These are phyloP conservation scores for Straminergon stramineum DNA, from an alignment of 225 moss, liverwort and hornwort genomes.

Conservation along the genomic window DNA sequence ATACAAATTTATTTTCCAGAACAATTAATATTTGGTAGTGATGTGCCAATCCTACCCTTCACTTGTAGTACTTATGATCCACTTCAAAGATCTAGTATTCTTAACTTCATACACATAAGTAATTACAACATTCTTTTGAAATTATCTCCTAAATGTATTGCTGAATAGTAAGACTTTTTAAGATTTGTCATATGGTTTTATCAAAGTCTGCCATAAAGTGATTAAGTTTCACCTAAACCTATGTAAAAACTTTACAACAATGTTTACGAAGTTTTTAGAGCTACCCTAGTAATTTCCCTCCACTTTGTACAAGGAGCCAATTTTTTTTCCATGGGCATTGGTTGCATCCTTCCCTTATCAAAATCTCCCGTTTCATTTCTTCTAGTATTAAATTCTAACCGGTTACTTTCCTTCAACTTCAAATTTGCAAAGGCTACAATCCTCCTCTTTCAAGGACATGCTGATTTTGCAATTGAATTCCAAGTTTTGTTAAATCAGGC, in stretches of 20 bases:
- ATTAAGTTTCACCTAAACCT: neutral
- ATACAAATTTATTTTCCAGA: fast-evolving
- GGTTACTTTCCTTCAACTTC: too few relatives aligned
- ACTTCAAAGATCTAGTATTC: neutral
- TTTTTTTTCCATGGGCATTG: too few relatives aligned
- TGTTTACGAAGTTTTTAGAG: too few relatives aligned
- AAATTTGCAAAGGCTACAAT: too few relatives aligned
- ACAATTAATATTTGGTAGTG: neutral
- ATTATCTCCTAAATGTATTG: neutral
- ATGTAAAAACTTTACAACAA: neutral
- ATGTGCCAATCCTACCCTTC: neutral
- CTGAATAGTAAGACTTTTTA: neutral
- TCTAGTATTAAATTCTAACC: too few relatives aligned
- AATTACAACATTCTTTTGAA: neutral
- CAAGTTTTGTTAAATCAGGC: too few relatives aligned
- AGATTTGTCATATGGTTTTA: neutral
- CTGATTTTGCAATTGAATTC: too few relatives aligned
- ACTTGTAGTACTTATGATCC: neutral
- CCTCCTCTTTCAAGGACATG: too few relatives aligned
- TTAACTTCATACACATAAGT: neutral
- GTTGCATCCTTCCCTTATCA: too few relatives aligned
- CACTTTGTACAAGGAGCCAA: fast-evolving
- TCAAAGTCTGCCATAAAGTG: fast-evolving
- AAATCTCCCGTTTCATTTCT: too few relatives aligned
- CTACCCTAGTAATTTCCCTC: too few relatives aligned